Evolutionary conservation across 495 filamentous ascomycete genomes (phyloP).

Genomic region (Podospora comata): DNA sequence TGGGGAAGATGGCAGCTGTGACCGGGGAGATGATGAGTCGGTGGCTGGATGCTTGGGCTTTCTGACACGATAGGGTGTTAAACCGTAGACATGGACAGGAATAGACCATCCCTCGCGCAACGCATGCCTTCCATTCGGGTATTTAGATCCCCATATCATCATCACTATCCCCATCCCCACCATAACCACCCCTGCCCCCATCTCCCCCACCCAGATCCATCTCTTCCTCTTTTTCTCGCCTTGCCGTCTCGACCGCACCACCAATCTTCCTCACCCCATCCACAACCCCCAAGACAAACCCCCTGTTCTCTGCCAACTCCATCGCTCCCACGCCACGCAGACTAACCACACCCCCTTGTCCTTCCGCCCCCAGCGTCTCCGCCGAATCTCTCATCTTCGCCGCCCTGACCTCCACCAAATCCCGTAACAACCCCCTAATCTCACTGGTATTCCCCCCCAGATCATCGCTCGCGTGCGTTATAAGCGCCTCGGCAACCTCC

Average conservation of each 20-base stretch:
- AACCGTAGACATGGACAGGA: background rate
- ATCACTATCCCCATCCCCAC: slow-evolving; percentile 46
- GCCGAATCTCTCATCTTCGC: slow-evolving; percentile 81
- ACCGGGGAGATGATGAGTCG: slow-evolving; percentile 7
- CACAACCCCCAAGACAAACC: slow-evolving; percentile 79
- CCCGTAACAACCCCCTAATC: slow-evolving; percentile 71
- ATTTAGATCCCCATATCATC: slow-evolving; percentile 28
- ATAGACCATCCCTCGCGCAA: too few relatives aligned
- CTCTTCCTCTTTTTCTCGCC: slow-evolving; percentile 55
- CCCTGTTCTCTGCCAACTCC: slow-evolving; percentile 84
- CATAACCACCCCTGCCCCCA: slow-evolving; percentile 36
- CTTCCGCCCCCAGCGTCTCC: slow-evolving; percentile 56
- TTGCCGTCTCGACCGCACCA: slow-evolving; percentile 52
- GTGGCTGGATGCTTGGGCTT: slow-evolving; percentile 5
- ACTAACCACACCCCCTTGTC: slow-evolving; percentile 62
- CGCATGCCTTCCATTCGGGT: background rate
- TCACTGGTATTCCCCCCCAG: slow-evolving; percentile 62
- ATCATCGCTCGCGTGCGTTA: slow-evolving; percentile 83
- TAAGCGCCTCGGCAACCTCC: slow-evolving; percentile 78
- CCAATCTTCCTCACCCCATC: slow-evolving; percentile 76
- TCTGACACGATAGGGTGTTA: background rate
- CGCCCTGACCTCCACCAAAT: slow-evolving; percentile 81
- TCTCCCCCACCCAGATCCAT: slow-evolving; percentile 14
- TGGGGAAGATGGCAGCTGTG: slow-evolving; percentile 2
- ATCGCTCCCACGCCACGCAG: slow-evolving; percentile 85